Evolutionary conservation across 306 rosid genomes (phyloP).

Genomic region (Cicer judaicum): DNA sequence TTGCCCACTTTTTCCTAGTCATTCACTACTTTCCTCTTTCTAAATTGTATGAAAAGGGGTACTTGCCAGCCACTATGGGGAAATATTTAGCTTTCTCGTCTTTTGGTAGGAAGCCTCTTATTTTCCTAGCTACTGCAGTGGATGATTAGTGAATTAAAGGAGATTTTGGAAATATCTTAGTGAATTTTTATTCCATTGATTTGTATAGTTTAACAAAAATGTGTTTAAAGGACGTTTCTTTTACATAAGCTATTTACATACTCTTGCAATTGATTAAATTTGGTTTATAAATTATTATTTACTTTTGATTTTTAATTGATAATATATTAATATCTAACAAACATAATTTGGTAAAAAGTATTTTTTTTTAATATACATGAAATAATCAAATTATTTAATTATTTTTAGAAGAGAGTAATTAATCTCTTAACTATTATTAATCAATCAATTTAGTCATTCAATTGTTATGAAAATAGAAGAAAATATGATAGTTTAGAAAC

Average conservation of each 20-base stretch:
- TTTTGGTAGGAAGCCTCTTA: slow-evolving; percentile 53
- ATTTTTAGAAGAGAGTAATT: too few species aligned
- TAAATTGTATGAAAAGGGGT: slow-evolving; percentile 36
- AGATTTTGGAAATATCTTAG: slow-evolving; percentile 50
- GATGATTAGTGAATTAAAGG: slow-evolving; percentile 57
- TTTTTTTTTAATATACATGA: too few species aligned
- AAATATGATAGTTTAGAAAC: too few species aligned
- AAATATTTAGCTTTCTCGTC: slow-evolving; percentile 57
- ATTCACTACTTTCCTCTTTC: slow-evolving; percentile 28
- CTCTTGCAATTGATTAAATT: neutral
- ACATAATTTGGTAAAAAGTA: too few species aligned
- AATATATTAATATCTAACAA: too few species aligned
- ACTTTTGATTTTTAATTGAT: too few species aligned
- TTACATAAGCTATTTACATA: neutral
- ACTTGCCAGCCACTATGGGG: slow-evolving; percentile 40
- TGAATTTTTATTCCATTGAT: slow-evolving; percentile 46
- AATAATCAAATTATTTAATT: too few species aligned
- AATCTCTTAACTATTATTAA: too few species aligned
- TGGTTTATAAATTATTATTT: too few species aligned
- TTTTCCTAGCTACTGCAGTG: slow-evolving; percentile 41
- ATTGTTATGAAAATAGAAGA: too few species aligned
- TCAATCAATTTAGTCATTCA: too few species aligned
- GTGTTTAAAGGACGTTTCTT: slow-evolving; percentile 24
- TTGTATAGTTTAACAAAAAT: slow-evolving; percentile 35
- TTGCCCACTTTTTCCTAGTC: slow-evolving; percentile 40